Evolutionary conservation across 2,329 filamentous ascomycete genomes (phyloP), one percentile per base, ranked within the genome.

Genomic region (Cercospora sp.): DNA sequence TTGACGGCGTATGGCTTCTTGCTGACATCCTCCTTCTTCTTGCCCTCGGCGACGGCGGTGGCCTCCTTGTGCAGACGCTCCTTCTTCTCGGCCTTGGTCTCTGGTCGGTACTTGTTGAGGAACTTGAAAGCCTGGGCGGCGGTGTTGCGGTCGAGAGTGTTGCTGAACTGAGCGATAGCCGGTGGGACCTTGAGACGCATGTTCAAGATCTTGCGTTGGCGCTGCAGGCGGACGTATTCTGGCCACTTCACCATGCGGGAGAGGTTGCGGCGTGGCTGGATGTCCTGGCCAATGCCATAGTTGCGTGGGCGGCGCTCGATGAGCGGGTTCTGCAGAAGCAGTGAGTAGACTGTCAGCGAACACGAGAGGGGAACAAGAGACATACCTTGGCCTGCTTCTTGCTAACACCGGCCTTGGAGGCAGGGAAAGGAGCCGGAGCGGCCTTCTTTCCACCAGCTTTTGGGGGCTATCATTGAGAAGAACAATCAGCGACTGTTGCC

Each of bases 391-490:
- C 89, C 77, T 88, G 87, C 91, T 98, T 99, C 92, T 97, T 97
- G 79, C 87, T 87, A 73, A 83, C 80, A 79, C 88, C 88, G 79
- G 94, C 92, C 90, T 96, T 97, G 81, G 90, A 89, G 87, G 94
- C 90, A 82, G 93, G 92, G 90, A 97, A 97, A 83, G 95, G 95
- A 86, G 95, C 93, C 83, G 95, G 87, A 80, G 95, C 95, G 85
- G 92, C 90, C 89, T 97, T 98, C 92, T 97, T 98, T 88, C 93
- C 71, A 80, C 72, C 93, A 79, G 82, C 79, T 88, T 98, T 99
- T 83, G 94, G 92, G 91, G 95, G 93, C 95, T 98, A 87, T 98
- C 94, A 98, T 98, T 95, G 94, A 98, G 94, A 79, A 93, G 96
- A 94, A 95, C 91, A 97, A 93, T 97, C 91, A 97, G 93, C 83